Evolutionary conservation across 495 filamentous ascomycete species (phyloP).

Genomic region (Neurospora sp.): DNA sequence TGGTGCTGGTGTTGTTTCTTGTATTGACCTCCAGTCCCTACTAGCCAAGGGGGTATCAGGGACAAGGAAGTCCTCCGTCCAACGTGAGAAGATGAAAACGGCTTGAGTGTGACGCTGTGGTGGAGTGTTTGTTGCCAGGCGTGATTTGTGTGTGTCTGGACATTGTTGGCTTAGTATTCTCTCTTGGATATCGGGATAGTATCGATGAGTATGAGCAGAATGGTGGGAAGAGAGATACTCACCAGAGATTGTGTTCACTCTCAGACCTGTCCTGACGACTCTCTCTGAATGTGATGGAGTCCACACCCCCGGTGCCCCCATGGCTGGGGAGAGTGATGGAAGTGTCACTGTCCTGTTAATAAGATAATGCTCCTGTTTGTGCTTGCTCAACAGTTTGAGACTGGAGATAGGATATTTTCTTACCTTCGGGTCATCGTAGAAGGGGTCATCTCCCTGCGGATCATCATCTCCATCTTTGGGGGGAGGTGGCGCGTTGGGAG

Average conservation of each 20-base stretch:
- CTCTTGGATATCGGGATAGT: background rate
- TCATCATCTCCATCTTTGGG: background rate
- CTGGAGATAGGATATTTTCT: background rate
- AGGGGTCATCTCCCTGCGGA: background rate
- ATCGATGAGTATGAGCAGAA: background rate
- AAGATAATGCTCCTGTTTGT: background rate
- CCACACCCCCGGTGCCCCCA: background rate
- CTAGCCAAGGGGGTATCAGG: too few relatives aligned
- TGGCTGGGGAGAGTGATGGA: background rate
- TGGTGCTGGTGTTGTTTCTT: too few relatives aligned
- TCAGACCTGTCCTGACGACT: background rate
- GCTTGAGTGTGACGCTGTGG: background rate
- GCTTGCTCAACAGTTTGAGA: background rate
- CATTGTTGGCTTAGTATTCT: background rate
- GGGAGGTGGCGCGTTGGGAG: background rate
- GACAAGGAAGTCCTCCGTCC: background rate
- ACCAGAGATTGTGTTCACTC: background rate
- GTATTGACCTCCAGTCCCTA: too few relatives aligned
- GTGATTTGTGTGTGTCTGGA: background rate
- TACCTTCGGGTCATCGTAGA: background rate
- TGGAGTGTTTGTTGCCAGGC: background rate
- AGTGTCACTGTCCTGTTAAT: background rate
- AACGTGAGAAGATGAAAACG: background rate
- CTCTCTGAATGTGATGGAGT: too few relatives aligned
- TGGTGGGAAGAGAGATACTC: background rate